These are phyloP conservation scores for Trifolium fragiferum DNA, from an alignment of 306 rosid genomes.

Conservation along the genomic window DNA sequence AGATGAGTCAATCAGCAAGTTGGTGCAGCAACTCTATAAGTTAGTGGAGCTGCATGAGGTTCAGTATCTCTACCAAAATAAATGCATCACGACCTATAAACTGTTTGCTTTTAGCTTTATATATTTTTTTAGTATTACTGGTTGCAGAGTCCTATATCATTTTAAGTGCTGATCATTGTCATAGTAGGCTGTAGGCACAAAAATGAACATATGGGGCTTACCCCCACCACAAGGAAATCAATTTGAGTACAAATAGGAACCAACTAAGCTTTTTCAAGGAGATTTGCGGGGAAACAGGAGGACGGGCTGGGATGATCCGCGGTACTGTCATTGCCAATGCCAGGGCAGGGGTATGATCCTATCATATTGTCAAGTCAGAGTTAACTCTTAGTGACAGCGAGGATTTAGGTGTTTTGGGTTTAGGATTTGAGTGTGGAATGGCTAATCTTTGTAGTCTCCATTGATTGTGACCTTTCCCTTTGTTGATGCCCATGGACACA, in stretches of 20 bases:
- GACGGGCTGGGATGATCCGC: conserved; percentile 9
- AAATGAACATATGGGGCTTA: conserved; percentile 1
- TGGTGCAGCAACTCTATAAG: conserved; percentile 84
- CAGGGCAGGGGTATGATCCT: not conserved
- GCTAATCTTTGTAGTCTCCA: conserved; percentile 4
- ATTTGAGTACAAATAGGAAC: conserved; percentile 6
- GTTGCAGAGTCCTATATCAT: conserved; percentile 8
- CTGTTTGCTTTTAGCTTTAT: conserved; percentile 25
- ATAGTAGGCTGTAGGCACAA: not conserved
- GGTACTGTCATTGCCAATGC: not conserved
- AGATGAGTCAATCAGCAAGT: conserved; percentile 74
- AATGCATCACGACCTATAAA: conserved; percentile 27
- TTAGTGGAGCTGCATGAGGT: conserved; percentile 77
- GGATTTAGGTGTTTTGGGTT: conserved; percentile 12
- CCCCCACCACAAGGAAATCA: not conserved
- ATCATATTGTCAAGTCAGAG: not conserved
- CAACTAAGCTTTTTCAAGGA: conserved; percentile 15
- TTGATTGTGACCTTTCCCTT: conserved; percentile 12
- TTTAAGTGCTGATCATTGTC: conserved; percentile 29
- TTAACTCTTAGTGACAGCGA: not conserved
- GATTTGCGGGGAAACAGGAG: conserved; percentile 24
- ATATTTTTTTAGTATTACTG: conserved; percentile 12
- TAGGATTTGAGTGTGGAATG: not conserved
- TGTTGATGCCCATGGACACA: conserved; percentile 13
- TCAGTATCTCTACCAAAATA: conserved; percentile 41